Evolutionary conservation across 1,284 basidiomycete species (phyloP).

Genomic region (Takashimella tepidaria): DNA sequence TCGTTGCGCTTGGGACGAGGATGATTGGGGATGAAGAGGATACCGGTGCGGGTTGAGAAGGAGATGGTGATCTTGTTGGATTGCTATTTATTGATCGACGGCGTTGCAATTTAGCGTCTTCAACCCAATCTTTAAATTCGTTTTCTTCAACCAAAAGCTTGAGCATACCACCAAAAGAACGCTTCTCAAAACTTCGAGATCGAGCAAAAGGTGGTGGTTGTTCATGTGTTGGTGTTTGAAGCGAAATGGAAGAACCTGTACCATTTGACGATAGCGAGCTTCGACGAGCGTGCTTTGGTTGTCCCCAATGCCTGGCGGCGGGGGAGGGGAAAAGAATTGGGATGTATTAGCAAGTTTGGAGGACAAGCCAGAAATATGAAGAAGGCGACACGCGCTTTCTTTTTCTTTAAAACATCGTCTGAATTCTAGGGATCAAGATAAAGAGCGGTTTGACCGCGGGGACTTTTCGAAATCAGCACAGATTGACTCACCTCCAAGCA

Average conservation of each 20-base stretch:
- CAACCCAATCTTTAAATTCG: conserved; percentile 44
- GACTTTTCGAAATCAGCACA: too few relatives aligned
- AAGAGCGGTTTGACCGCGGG: too few relatives aligned
- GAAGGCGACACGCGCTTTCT: too few relatives aligned
- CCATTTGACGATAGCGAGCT: conserved; percentile 27
- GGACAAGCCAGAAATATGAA: too few relatives aligned
- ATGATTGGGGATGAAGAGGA: conserved; percentile 13
- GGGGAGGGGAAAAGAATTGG: background rate
- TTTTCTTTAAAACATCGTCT: too few relatives aligned
- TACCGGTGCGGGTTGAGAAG: background rate
- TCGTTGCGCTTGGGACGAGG: conserved; percentile 26
- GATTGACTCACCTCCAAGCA: conserved; percentile 34
- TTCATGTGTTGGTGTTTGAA: conserved; percentile 29
- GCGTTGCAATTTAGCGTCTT: conserved; percentile 31
- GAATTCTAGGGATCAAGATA: conserved; percentile 4
- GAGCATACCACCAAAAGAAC: conserved; percentile 37
- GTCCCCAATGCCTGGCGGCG: conserved; percentile 35
- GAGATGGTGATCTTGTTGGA: conserved; percentile 1
- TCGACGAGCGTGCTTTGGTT: conserved; percentile 12
- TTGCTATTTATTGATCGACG: background rate
- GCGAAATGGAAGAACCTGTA: conserved; percentile 18
- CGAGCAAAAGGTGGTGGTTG: conserved; percentile 4
- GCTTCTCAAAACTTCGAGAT: conserved; percentile 21
- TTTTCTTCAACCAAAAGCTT: conserved; percentile 36
- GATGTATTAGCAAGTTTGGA: background rate